A percentile compares a stretch with the other conserved stretches of the same genome.
These are phyloP conservation scores for Diutina sp. DNA, from an alignment of 1,139 yeast genomes.

Conservation along the genomic window DNA sequence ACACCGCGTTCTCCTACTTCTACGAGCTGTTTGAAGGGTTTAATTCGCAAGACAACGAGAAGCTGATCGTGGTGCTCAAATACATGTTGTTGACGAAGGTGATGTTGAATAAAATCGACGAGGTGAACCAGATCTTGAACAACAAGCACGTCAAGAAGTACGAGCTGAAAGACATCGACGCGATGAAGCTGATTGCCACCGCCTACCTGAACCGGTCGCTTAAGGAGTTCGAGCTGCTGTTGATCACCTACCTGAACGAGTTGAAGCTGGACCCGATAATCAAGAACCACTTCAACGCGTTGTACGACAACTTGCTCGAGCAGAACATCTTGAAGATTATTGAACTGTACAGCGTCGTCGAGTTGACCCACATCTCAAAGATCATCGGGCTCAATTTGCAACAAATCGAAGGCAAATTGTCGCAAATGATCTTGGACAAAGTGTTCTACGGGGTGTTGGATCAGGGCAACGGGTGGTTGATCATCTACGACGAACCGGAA, in stretches of 20 bases:
- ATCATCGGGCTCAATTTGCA: conserved; percentile 79
- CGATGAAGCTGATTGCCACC: conserved; percentile 85
- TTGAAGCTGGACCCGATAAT: conserved; percentile 79
- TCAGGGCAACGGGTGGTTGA: conserved; percentile 97
- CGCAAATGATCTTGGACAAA: conserved; percentile 93
- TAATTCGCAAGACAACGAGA: conserved; percentile 45
- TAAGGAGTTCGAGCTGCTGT: conserved; percentile 76
- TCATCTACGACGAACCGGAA: conserved; percentile 80
- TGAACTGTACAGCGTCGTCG: conserved; percentile 93
- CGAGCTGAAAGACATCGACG: conserved; percentile 65
- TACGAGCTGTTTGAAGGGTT: conserved; percentile 91
- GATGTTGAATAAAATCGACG: conserved; percentile 82
- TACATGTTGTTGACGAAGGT: conserved; percentile 88
- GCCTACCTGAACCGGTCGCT: conserved; percentile 87
- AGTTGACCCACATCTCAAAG: conserved; percentile 76
- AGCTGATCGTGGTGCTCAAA: conserved; percentile 70
- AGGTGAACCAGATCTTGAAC: conserved; percentile 62
- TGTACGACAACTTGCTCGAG: conserved; percentile 86
- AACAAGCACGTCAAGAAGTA: conserved; percentile 76
- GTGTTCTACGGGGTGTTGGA: conserved; percentile 92
- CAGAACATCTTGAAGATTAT: conserved; percentile 89
- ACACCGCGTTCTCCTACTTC: conserved; percentile 91
- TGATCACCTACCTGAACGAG: conserved; percentile 60
- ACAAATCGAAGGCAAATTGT: conserved; percentile 87
- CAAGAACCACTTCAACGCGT: conserved; percentile 82